Conservation (phyloP, 2,329 filamentous ascomycete genomes). For the Thielaviopsis musarum region DNA sequence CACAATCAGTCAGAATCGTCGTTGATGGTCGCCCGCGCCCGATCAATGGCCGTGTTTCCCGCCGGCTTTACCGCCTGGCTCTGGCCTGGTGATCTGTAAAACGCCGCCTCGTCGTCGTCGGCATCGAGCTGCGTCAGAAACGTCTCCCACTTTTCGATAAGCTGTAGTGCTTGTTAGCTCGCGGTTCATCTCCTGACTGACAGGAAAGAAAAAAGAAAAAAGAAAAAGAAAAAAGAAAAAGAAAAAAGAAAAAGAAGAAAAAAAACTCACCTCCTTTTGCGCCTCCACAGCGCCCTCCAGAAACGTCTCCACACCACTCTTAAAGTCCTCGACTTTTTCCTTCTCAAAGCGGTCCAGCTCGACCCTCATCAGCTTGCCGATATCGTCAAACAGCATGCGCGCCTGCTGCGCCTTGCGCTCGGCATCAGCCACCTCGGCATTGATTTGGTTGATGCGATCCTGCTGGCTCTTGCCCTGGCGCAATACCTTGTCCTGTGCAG, state of each 20-base stretch:
- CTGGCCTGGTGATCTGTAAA: constrained; percentile 47
- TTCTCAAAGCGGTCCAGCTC: constrained; percentile 89
- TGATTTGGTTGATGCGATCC: constrained; percentile 81
- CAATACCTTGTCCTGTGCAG: constrained; percentile 83
- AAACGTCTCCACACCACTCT: constrained; percentile 94
- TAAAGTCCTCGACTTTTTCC: constrained; percentile 98
- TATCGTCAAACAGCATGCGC: constrained; percentile 82
- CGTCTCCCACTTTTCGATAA: constrained; percentile 90
- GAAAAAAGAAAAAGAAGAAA: no score
- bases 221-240: no score
- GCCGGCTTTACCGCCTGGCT: constrained; percentile 28
- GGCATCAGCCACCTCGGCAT: constrained; percentile 84
- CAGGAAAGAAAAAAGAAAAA: no score
- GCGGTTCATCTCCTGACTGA: no score
- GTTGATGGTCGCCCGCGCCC: constrained; percentile 40
- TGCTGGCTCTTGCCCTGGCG: constrained; percentile 91
- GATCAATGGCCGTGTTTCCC: constrained; percentile 42
- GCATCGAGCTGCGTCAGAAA: constrained; percentile 92
- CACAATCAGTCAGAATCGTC: constrained; percentile 38
- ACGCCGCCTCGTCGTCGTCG: constrained; percentile 64
- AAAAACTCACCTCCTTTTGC: constrained; percentile 80
- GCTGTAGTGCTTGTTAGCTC: constrained; percentile 19
- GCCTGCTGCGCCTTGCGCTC: constrained; percentile 88
- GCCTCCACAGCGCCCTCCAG: constrained; percentile 92
- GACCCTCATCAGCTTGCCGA: constrained; percentile 80